These are phyloP conservation scores for Termitomyces sp. DNA, from an alignment of 768 basidiomycete genomes.

Conservation along the genomic window DNA sequence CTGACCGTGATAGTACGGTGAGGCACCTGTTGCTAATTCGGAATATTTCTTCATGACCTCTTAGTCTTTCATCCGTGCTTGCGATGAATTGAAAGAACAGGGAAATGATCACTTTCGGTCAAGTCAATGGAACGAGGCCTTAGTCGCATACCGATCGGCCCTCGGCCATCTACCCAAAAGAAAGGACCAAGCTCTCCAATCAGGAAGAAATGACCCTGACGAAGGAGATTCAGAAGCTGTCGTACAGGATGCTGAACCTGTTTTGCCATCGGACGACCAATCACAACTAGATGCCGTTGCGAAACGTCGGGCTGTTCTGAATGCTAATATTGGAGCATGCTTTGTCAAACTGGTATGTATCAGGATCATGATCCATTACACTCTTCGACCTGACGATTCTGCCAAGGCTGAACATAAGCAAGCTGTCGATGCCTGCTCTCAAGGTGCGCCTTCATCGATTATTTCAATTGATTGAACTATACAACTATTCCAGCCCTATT, in stretches of 20 bases:
- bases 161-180: constrained; percentile 53
- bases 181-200: constrained; percentile 8
- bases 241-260: constrained; percentile 20
- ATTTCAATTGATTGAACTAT: constrained; percentile 25
- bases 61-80: constrained; percentile 45
- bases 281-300: constrained; percentile 34
- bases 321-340: constrained; percentile 90
- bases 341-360: constrained; percentile 70
- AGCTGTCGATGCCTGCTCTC: constrained; percentile 75
- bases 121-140: constrained; percentile 64
- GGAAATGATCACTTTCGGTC: constrained; percentile 76
- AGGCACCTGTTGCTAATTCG: neutral
- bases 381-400: constrained; percentile 6
- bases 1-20: constrained; percentile 5
- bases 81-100: constrained; percentile 64
- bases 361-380: neutral
- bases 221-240: constrained; percentile 15
- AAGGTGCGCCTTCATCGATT: constrained; percentile 42
- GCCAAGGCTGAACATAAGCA: constrained; percentile 73
- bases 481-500: constrained; percentile 35
- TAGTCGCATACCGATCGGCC: constrained; percentile 66
- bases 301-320: constrained; percentile 66
- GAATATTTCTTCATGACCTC: constrained; percentile 7
- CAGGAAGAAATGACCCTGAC: constrained; percentile 11
- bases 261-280: constrained; percentile 19